phyloP scores from a whole-genome alignment of 2,329 filamentous ascomycete genomes.

The Ceratocystis huliohia region DNA sequence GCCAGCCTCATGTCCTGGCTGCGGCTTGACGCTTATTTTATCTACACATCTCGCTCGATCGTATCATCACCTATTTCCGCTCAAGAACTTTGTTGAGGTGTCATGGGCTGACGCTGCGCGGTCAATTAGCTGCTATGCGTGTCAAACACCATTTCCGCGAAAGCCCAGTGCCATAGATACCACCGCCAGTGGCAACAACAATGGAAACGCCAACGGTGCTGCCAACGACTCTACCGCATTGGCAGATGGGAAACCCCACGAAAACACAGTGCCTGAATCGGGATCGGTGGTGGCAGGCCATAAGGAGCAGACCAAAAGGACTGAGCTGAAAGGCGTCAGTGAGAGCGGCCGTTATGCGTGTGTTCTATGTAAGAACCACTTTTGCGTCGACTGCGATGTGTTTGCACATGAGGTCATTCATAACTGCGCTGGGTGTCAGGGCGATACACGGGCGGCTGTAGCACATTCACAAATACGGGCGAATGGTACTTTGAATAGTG shows the following conservation, averaged over 20 bases:
- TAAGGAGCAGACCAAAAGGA: constrained; percentile 10
- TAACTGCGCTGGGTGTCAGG: constrained; percentile 85
- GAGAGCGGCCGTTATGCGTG: constrained; percentile 85
- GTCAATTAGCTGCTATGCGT: constrained; percentile 63
- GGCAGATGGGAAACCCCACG: background rate
- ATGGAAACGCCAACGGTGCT: constrained; percentile 15
- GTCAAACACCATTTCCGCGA: constrained; percentile 58
- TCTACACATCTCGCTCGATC: constrained; percentile 88
- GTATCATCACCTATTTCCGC: constrained; percentile 82
- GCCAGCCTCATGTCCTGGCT: constrained; percentile 81
- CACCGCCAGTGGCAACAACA: constrained; percentile 1
- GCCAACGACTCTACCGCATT: background rate
- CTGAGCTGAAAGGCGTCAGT: constrained; percentile 51
- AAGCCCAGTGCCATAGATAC: constrained; percentile 23
- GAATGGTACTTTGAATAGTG: constrained; percentile 15
- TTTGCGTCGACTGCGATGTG: constrained; percentile 96
- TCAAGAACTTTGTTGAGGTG: constrained; percentile 84
- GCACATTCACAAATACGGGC: constrained; percentile 16
- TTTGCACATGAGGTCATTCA: constrained; percentile 90
- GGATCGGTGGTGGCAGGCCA: background rate
- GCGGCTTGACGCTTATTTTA: constrained; percentile 81
- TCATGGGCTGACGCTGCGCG: constrained; percentile 59
- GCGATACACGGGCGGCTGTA: constrained; percentile 31
- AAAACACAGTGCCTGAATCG: background rate
- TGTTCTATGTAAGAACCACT: constrained; percentile 73